These are phyloP conservation scores for Sideroxylon spinosum DNA, from an alignment of 179 eudicot genomes.

Conservation along the genomic window DNA sequence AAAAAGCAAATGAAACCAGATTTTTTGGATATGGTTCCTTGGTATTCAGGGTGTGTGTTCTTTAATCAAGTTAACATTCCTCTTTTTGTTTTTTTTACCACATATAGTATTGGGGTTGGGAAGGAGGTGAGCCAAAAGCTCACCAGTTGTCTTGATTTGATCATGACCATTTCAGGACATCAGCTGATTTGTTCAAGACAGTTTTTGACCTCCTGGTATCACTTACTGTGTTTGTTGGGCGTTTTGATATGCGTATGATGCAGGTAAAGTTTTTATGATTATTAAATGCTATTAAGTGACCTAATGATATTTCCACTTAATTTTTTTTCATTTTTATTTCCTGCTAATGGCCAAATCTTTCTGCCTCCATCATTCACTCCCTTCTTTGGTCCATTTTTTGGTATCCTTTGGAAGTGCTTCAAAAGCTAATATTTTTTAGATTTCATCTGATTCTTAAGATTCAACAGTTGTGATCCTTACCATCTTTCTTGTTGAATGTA, in stretches of 20 bases:
- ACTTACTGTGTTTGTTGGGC: slow-evolving; percentile 94
- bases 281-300: background rate
- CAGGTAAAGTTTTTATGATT: slow-evolving; percentile 50
- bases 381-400: background rate
- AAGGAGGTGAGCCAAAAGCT: background rate
- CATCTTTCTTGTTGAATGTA: background rate
- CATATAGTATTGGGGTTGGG: background rate
- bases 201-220: slow-evolving; percentile 96
- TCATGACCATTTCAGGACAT: slow-evolving; percentile 61
- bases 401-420: background rate
- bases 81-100: background rate
- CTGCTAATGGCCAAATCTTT: background rate
- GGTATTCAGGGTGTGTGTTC: slow-evolving; percentile 88
- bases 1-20: slow-evolving; percentile 82
- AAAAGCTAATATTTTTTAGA: background rate
- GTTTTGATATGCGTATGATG: slow-evolving; percentile 99
- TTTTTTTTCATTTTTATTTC: background rate
- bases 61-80: background rate
- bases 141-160: slow-evolving; percentile 6
- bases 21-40: slow-evolving; percentile 97
- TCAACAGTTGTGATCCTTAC: background rate
- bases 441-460: background rate
- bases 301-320: background rate
- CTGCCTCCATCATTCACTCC: background rate
- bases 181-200: slow-evolving; percentile 97